Conservation (phyloP, 306 rosid genomes). For the Macrotyloma uniflorum region DNA sequence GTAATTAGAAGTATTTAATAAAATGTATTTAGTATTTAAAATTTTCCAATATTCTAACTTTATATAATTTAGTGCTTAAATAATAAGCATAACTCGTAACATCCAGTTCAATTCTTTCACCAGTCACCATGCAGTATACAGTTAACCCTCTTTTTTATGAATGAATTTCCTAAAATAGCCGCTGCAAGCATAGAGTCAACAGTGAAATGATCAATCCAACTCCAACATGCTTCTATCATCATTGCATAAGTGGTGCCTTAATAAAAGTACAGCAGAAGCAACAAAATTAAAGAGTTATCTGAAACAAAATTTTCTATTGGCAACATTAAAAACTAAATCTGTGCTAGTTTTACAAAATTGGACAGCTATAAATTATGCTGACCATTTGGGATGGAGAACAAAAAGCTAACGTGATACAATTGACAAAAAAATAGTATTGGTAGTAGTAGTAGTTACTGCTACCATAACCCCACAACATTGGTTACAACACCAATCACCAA, state of each 20-base stretch:
- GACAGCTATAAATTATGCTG: conserved; percentile 15
- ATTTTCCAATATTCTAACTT: background rate
- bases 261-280: background rate
- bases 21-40: background rate
- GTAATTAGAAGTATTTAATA: too few species aligned
- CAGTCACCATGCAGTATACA: background rate
- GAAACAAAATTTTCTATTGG: background rate
- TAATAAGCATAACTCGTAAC: background rate
- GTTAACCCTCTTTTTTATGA: too few species aligned
- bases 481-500: background rate
- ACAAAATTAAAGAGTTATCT: background rate
- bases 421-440: background rate
- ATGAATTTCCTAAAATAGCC: background rate
- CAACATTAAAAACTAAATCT: background rate
- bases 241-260: background rate
- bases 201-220: background rate
- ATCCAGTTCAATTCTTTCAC: background rate
- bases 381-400: conserved; percentile 11
- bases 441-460: background rate
- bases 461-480: conserved; percentile 7
- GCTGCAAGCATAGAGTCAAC: too few species aligned
- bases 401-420: conserved; percentile 18
- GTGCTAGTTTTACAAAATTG: conserved; percentile 44
- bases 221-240: background rate
- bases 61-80: background rate